phyloP scores from a whole-genome alignment of 164 flowering plant species.

The Dillenia turbinata region DNA sequence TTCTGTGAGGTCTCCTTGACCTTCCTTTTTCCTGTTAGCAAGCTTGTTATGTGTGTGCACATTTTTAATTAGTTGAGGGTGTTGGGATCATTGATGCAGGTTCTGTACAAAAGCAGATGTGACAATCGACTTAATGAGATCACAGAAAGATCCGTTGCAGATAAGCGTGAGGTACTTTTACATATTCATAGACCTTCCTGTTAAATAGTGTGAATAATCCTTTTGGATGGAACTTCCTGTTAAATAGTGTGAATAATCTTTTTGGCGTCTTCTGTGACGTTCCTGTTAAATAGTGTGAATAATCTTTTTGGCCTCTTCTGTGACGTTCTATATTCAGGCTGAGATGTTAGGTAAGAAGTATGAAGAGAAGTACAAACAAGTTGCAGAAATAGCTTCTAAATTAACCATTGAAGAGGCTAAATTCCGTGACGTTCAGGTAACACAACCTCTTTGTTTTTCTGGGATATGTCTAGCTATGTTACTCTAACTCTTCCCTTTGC shows the following conservation, averaged over 20 bases:
- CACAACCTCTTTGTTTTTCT: background rate
- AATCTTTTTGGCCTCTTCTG: background rate
- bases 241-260: background rate
- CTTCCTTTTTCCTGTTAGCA: too few species aligned
- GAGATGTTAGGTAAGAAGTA: slow-evolving; percentile 80
- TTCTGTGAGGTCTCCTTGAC: too few species aligned
- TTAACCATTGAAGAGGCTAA: slow-evolving; percentile 88
- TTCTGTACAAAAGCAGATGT: slow-evolving; percentile 87
- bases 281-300: background rate
- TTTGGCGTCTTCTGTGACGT: background rate
- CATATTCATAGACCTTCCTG: background rate
- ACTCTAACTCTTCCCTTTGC: too few species aligned
- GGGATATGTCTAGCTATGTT: too few species aligned
- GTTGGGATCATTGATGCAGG: slow-evolving; percentile 27
- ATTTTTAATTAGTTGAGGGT: too few species aligned
- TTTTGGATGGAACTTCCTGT: background rate
- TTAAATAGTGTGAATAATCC: background rate
- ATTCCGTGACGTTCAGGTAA: slow-evolving; percentile 88
- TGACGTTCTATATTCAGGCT: slow-evolving; percentile 39
- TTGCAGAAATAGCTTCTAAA: slow-evolving; percentile 81
- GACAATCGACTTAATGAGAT: slow-evolving; percentile 92
- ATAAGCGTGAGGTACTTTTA: slow-evolving; percentile 73
- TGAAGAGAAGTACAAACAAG: slow-evolving; percentile 93
- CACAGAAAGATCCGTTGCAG: slow-evolving; percentile 77
- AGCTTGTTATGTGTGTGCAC: too few species aligned